Conservation (phyloP, 2,329 filamentous ascomycete species). For the Fusarium annulatum region DNA sequence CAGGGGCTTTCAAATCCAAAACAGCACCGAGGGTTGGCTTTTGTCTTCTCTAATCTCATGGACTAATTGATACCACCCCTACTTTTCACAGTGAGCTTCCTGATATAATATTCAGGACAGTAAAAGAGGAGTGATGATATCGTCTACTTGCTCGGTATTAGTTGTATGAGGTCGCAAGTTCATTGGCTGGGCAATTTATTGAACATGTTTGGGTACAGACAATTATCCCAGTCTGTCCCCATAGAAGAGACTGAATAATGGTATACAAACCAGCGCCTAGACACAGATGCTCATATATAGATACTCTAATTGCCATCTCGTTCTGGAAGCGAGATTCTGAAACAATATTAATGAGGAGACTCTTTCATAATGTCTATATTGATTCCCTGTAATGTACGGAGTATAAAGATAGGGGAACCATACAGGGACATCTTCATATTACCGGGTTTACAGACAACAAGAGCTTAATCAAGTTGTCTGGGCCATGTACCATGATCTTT, state of each 20-base stretch:
- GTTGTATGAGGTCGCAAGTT: neutral
- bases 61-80: too few species aligned
- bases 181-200: neutral
- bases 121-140: accelerated
- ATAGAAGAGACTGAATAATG: neutral
- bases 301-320: accelerated
- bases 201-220: neutral
- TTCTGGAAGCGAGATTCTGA: neutral
- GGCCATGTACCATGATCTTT: accelerated
- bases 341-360: neutral
- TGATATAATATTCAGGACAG: neutral
- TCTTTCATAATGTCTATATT: neutral
- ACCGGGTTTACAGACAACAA: accelerated
- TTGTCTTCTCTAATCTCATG: neutral
- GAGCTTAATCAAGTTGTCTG: neutral
- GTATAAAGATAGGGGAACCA: neutral
- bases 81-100: too few species aligned
- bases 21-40: neutral
- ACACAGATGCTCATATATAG: neutral
- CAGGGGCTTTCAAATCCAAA: neutral
- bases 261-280: too few species aligned
- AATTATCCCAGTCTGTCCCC: neutral
- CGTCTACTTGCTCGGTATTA: neutral
- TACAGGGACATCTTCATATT: accelerated
- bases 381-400: neutral